phyloP scores from a whole-genome alignment of 768 basidiomycete genomes.

The Pleurotus sapidus region DNA sequence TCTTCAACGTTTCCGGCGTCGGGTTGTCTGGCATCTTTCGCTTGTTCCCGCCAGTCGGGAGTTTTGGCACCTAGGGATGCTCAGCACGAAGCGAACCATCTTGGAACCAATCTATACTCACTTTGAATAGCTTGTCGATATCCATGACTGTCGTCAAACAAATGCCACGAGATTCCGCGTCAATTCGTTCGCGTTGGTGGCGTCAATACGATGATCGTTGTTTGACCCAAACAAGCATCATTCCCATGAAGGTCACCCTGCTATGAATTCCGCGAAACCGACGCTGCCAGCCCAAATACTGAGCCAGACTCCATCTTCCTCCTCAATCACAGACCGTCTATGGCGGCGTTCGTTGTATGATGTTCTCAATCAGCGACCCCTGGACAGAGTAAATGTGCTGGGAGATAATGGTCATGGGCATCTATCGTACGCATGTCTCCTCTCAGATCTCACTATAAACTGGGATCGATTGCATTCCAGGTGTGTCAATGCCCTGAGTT shows the following conservation, averaged over 20 bases:
- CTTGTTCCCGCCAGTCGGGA: slow-evolving; percentile 63
- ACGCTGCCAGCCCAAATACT: not conserved
- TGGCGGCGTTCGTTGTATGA: not conserved
- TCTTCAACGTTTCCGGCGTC: slow-evolving; percentile 80
- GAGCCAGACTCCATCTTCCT: not conserved
- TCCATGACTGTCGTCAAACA: slow-evolving; percentile 18
- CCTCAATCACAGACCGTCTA: not conserved
- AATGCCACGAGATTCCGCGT: not conserved
- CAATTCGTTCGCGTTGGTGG: not conserved
- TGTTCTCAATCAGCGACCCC: not conserved
- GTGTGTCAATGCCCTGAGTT: slow-evolving; percentile 77
- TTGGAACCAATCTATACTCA: slow-evolving; percentile 11
- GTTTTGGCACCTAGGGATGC: slow-evolving; percentile 56
- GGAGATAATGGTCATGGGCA: slow-evolving; percentile 62
- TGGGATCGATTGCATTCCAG: slow-evolving; percentile 27
- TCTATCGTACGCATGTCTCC: slow-evolving; percentile 48
- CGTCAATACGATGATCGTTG: not conserved
- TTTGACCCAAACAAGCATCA: not conserved
- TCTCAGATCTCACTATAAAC: not conserved
- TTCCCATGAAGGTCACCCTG: not conserved
- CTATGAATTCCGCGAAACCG: not conserved
- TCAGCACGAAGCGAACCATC: not conserved
- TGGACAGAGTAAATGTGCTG: slow-evolving; percentile 73
- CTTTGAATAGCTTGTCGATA: slow-evolving; percentile 53
- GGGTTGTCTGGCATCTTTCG: slow-evolving; percentile 76